A percentile compares a stretch with the other conserved stretches of the same genome.
phyloP scores from a whole-genome alignment of 2,329 filamentous ascomycete species.

The Elsinoe necatrix region DNA sequence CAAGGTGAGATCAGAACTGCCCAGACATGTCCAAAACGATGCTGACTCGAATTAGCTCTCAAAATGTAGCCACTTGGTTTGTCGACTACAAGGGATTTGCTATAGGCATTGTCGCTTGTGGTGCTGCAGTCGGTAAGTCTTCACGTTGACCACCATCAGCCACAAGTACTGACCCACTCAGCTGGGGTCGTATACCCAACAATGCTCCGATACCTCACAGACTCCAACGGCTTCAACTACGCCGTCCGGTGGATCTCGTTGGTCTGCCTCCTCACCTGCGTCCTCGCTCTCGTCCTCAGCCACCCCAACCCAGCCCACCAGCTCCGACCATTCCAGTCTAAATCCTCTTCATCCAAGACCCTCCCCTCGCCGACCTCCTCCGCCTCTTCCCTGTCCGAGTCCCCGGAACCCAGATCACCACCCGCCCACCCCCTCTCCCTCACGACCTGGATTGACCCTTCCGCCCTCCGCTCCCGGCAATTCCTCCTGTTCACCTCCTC shows the following conservation, averaged over 20 bases:
- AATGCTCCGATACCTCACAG: slow-evolving; percentile 39
- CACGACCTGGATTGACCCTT: slow-evolving; percentile 35
- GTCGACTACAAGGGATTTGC: slow-evolving; percentile 39
- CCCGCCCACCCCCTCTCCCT: slow-evolving; percentile 23
- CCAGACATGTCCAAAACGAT: background rate
- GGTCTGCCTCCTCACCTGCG: slow-evolving; percentile 34
- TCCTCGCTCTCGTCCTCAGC: slow-evolving; percentile 37
- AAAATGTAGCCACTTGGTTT: slow-evolving; percentile 44
- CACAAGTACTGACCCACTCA: slow-evolving; percentile 16
- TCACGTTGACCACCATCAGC: background rate
- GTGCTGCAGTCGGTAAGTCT: slow-evolving; percentile 37
- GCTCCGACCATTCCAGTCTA: slow-evolving; percentile 28
- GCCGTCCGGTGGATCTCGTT: slow-evolving; percentile 36
- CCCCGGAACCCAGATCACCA: slow-evolving; percentile 31
- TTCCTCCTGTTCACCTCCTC: slow-evolving; percentile 39
- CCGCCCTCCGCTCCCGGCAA: slow-evolving; percentile 36
- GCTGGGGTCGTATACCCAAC: slow-evolving; percentile 36
- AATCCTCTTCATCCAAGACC: slow-evolving; percentile 24
- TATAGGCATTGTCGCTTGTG: slow-evolving; percentile 43
- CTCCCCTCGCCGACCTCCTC: slow-evolving; percentile 37
- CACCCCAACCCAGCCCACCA: slow-evolving; percentile 34
- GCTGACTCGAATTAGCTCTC: slow-evolving; percentile 21
- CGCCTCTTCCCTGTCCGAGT: slow-evolving; percentile 31
- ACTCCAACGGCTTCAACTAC: slow-evolving; percentile 37
- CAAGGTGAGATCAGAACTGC: slow-evolving; percentile 17